Evolutionary conservation across 495 filamentous ascomycete genomes (phyloP), one percentile per base, ranked within the genome.

Genomic region (Penicillium pulvis): DNA sequence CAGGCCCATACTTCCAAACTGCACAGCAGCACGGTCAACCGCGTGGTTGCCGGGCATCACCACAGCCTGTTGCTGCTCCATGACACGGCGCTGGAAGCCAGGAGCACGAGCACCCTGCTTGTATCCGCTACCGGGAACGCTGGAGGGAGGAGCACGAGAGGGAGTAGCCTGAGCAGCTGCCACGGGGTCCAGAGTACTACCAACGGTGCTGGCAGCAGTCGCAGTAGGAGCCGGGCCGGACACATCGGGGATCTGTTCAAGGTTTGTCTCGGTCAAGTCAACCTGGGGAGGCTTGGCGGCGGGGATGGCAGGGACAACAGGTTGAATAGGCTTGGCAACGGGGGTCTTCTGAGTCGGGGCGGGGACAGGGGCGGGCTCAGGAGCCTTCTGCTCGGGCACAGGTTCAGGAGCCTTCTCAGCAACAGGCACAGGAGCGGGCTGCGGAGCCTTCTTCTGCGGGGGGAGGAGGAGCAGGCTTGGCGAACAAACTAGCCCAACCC

Each of bases 1-100:
- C 65, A 98, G 71, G 56, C 89, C 93, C 83, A 99, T 90, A 68
- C 91, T 95, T 51, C 94, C 94, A 73, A 99, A 99, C 69, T 98
- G 95, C 43, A 99, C 91, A n/a, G 92, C 88, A 49, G 93, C 84
- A 52, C 91, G 87, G 69, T 97, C 92, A 9, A 98, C 90, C 41
- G 92, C 92, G 64, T 96, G 92, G 73, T 97, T 97, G n/a, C 91
- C 92, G 31, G 94, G 94, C 94, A 99, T 98, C 51, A 97, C 90
- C 36, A 99, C 94, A 17, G 93, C 91, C 71, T 99, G 95, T 68
- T 93, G 92, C 67, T 99, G 94, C 60, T 97, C 92, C 64, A 95
- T 81, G 43, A 96, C 82, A 60, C 90, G 87, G 28, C 93, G 86
- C 68, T 93, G 86, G 66, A 87, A 90, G 63, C 87, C 90, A 31